These are phyloP conservation scores for Grifola frondosa DNA, from an alignment of 1,284 basidiomycete species.

Conservation along the genomic window DNA sequence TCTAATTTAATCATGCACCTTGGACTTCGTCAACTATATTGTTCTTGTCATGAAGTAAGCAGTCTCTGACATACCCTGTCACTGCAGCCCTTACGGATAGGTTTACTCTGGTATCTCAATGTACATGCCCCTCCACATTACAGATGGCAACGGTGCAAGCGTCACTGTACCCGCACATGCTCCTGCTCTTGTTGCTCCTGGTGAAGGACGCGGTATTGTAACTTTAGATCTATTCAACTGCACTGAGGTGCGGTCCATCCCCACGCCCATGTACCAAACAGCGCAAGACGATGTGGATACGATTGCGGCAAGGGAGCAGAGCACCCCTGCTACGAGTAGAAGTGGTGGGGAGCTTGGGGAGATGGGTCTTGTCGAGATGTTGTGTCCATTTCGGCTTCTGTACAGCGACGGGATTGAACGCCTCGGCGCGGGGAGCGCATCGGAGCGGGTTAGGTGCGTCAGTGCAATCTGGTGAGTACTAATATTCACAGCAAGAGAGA, in stretches of 20 bases:
- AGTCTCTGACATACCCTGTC: slow-evolving; percentile 12
- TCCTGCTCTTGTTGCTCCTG: slow-evolving; percentile 72
- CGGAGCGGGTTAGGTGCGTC: slow-evolving; percentile 84
- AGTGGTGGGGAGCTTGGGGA: slow-evolving; percentile 43
- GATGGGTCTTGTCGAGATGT: slow-evolving; percentile 50
- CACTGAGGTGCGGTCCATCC: slow-evolving; percentile 73
- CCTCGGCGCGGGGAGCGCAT: slow-evolving; percentile 75
- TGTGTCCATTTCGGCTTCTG: slow-evolving; percentile 84
- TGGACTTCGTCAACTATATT: no score
- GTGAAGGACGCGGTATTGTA: slow-evolving; percentile 74
- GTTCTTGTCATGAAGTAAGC: no score
- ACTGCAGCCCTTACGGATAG: slow-evolving; percentile 79
- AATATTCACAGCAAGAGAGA: slow-evolving; percentile 2
- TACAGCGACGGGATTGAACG: slow-evolving; percentile 85
- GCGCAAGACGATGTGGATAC: slow-evolving; percentile 81
- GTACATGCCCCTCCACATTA: slow-evolving; percentile 77
- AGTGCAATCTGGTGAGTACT: slow-evolving; percentile 74
- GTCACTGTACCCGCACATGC: slow-evolving; percentile 72
- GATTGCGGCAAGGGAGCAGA: slow-evolving; percentile 65
- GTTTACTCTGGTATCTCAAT: slow-evolving; percentile 85
- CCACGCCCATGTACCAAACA: slow-evolving; percentile 71
- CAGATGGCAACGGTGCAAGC: slow-evolving; percentile 84
- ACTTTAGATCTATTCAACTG: slow-evolving; percentile 84
- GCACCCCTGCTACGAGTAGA: slow-evolving; percentile 43
- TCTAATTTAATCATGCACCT: slow-evolving; percentile 8